These are phyloP conservation scores for Sordariomycetes sp. DNA, from an alignment of 2,329 filamentous ascomycete species.

Conservation along the genomic window DNA sequence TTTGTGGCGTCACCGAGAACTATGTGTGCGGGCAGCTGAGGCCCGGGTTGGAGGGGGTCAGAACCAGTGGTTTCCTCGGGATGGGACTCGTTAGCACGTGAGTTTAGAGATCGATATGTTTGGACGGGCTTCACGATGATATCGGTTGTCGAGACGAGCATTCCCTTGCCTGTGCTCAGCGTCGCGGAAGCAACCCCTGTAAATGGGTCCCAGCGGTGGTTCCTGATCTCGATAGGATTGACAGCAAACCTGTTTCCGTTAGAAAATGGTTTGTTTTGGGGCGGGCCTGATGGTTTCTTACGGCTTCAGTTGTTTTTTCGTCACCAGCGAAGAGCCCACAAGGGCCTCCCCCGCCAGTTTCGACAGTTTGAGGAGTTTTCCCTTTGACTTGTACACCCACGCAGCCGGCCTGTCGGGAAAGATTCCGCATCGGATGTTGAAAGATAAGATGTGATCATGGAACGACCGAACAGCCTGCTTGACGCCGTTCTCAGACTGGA, in stretches of 20 bases:
- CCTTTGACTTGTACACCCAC: slow-evolving; percentile 37
- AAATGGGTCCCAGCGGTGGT: slow-evolving; percentile 20
- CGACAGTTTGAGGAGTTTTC: slow-evolving; percentile 1
- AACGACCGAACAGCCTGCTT: slow-evolving; percentile 57
- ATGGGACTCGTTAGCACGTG: background rate
- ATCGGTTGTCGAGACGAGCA: slow-evolving; percentile 8
- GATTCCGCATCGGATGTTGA: slow-evolving; percentile 59
- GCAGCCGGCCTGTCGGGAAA: slow-evolving; percentile 58
- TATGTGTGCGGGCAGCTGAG: background rate
- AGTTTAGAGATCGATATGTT: slow-evolving; percentile 5
- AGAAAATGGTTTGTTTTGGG: background rate
- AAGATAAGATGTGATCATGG: slow-evolving; percentile 56
- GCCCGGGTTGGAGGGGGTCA: background rate
- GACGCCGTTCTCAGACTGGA: slow-evolving; percentile 55
- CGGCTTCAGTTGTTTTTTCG: background rate
- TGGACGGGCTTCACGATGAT: slow-evolving; percentile 11
- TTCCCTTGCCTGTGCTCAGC: slow-evolving; percentile 6
- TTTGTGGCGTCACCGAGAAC: background rate
- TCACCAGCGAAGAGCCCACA: slow-evolving; percentile 23
- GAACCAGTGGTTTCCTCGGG: background rate
- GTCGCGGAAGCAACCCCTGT: slow-evolving; percentile 13
- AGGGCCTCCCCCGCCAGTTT: background rate
- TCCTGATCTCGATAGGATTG: slow-evolving; percentile 17
- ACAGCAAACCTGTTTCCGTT: background rate
- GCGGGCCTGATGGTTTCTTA: background rate